A percentile compares a stretch with the other conserved stretches of the same genome.
Evolutionary conservation across 2,329 filamentous ascomycete species (phyloP).

Genomic region (Xylariaceae sp.): DNA sequence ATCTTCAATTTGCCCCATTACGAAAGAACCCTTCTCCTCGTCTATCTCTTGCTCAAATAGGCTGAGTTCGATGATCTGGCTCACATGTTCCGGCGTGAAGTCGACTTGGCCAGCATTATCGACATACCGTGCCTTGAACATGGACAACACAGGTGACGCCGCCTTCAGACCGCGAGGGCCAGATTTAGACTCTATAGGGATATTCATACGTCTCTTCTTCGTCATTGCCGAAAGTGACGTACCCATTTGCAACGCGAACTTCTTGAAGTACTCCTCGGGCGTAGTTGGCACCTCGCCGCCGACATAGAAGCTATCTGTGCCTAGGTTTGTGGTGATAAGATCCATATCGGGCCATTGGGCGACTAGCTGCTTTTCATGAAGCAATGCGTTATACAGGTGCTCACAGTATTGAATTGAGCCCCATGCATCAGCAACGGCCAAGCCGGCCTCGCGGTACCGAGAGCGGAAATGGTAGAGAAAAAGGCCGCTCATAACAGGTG

Average conservation of each 20-base stretch:
- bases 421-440: slow-evolving; percentile 46
- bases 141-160: slow-evolving; percentile 41
- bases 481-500: slow-evolving; percentile 48
- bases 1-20: slow-evolving; percentile 28
- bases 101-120: slow-evolving; percentile 31
- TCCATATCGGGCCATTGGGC: slow-evolving; percentile 50
- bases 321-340: slow-evolving; percentile 38
- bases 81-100: slow-evolving; percentile 44
- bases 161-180: slow-evolving; percentile 42
- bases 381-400: slow-evolving; percentile 52
- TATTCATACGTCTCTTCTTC: slow-evolving; percentile 27
- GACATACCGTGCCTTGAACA: slow-evolving; percentile 46
- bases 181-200: slow-evolving; percentile 32
- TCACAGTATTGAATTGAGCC: slow-evolving; percentile 45
- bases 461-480: slow-evolving; percentile 45
- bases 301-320: slow-evolving; percentile 44
- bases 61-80: slow-evolving; percentile 43
- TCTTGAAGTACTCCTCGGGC: slow-evolving; percentile 43
- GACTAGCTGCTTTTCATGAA: slow-evolving; percentile 36
- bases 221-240: slow-evolving; percentile 41
- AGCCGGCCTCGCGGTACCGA: slow-evolving; percentile 40
- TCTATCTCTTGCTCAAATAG: slow-evolving; percentile 33
- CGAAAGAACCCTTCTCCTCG: slow-evolving; percentile 27
- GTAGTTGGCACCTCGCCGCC: slow-evolving; percentile 41
- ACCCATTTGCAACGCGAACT: slow-evolving; percentile 48